These are phyloP conservation scores for Emmonsia crescens DNA, from an alignment of 2,329 filamentous ascomycete species.

Conservation along the genomic window DNA sequence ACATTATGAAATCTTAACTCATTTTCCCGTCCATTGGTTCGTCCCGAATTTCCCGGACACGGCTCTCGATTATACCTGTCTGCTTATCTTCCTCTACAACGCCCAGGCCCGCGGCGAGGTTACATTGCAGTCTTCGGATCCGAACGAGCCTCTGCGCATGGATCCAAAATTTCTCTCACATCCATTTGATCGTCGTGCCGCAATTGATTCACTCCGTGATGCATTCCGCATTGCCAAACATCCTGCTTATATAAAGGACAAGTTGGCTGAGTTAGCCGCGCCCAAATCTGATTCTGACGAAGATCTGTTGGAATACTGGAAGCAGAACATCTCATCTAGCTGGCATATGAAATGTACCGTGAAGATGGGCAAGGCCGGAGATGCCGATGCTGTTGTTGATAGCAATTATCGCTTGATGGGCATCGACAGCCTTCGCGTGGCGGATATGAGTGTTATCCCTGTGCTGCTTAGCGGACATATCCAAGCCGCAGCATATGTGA, in stretches of 20 bases:
- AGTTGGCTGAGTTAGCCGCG: constrained; percentile 30
- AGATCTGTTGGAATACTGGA: constrained; percentile 42
- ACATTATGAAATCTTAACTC: constrained; percentile 44
- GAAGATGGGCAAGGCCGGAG: constrained; percentile 43
- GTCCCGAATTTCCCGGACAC: constrained; percentile 29
- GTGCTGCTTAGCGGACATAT: constrained; percentile 40
- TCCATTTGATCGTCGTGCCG: constrained; percentile 44
- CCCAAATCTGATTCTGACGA: constrained; percentile 43
- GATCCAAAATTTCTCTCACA: constrained; percentile 44
- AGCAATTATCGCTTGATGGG: constrained; percentile 29
- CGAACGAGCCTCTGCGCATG: constrained; percentile 40
- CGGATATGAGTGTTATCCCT: constrained; percentile 35
- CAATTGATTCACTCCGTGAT: constrained; percentile 41
- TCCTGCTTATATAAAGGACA: constrained; percentile 38
- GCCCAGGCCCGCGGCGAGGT: constrained; percentile 43
- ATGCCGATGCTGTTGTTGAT: constrained; percentile 40
- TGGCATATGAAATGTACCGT: constrained; percentile 49
- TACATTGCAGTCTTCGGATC: constrained; percentile 43
- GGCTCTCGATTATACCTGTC: constrained; percentile 33
- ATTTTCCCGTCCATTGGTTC: constrained; percentile 35
- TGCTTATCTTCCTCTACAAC: constrained; percentile 44
- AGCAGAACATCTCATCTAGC: constrained; percentile 34
- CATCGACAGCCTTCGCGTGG: constrained; percentile 30
- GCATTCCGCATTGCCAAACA: constrained; percentile 32
- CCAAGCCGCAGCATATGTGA: constrained; percentile 45